Conservation (phyloP, 2,329 filamentous ascomycete genomes). For the Exserohilum turcica region DNA sequence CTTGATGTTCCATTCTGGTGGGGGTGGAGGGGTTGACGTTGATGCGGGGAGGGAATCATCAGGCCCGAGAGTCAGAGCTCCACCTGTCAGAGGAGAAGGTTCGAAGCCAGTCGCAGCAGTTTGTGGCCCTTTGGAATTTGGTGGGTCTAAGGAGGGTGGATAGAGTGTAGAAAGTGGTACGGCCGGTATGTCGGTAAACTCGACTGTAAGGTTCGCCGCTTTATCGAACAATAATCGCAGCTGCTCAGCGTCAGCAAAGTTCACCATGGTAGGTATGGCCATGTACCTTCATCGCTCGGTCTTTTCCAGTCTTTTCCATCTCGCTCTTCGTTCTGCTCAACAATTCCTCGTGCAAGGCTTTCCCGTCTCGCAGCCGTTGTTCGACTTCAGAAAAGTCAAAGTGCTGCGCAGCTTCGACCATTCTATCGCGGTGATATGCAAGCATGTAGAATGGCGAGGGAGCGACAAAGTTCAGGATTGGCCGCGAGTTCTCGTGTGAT, state of each 20-base stretch:
- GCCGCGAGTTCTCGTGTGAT: constrained; percentile 53
- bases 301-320: constrained; percentile 24
- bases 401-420: constrained; percentile 64
- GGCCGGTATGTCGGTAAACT: constrained; percentile 47
- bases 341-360: constrained; percentile 41
- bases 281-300: constrained; percentile 37
- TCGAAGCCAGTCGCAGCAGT: constrained; percentile 34
- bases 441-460: constrained; percentile 78
- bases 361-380: constrained; percentile 41
- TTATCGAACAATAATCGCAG: constrained; percentile 62
- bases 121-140: constrained; percentile 32
- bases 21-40: constrained; percentile 17
- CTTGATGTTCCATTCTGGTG: constrained; percentile 54
- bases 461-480: constrained; percentile 54
- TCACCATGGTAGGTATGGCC: fast-evolving
- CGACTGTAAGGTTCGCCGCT: constrained; percentile 43
- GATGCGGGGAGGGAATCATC: constrained; percentile 34
- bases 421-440: constrained; percentile 75
- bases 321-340: constrained; percentile 39
- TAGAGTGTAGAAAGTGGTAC: constrained; percentile 61
- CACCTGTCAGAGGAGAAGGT: constrained; percentile 45
- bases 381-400: constrained; percentile 54
- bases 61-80: constrained; percentile 40
- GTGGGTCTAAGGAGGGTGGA: constrained; percentile 60
- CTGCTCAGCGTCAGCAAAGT: constrained; percentile 27